phyloP scores from a whole-genome alignment of 495 filamentous ascomycete genomes.

The Halenospora varia region DNA sequence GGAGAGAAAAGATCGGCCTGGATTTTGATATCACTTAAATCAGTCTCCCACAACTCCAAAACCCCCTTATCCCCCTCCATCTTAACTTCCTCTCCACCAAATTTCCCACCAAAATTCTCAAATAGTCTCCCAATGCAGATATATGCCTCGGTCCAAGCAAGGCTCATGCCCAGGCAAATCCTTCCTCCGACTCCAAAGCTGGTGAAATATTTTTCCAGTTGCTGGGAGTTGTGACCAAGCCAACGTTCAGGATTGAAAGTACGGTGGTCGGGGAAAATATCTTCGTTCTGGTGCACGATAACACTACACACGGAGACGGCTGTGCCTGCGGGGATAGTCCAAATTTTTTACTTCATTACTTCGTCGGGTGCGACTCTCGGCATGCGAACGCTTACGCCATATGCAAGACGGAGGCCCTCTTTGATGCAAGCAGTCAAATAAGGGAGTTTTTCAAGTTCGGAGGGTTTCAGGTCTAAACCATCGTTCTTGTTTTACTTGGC shows the following conservation, averaged over 20 bases:
- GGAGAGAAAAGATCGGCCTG: constrained; percentile 6
- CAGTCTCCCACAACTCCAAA: constrained; percentile 14
- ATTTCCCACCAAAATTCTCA: constrained; percentile 19
- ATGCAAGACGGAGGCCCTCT: constrained; percentile 40
- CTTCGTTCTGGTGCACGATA: constrained; percentile 41
- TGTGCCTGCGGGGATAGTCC: constrained; percentile 27
- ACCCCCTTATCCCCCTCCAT: background rate
- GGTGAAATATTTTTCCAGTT: constrained; percentile 38
- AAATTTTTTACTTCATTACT: constrained; percentile 22
- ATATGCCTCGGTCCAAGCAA: constrained; percentile 43
- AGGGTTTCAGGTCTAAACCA: background rate
- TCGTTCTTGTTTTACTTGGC: constrained; percentile 11
- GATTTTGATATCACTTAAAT: constrained; percentile 3
- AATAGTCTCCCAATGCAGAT: constrained; percentile 32
- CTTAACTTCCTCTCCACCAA: background rate
- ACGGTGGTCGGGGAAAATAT: constrained; percentile 41
- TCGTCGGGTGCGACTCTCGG: constrained; percentile 31
- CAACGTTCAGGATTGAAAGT: constrained; percentile 49
- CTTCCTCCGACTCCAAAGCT: constrained; percentile 44
- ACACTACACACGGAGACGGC: constrained; percentile 45
- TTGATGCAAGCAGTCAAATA: constrained; percentile 42
- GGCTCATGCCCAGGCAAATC: constrained; percentile 48
- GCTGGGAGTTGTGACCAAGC: constrained; percentile 25
- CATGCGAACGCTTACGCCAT: constrained; percentile 31
- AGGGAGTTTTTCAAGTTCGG: constrained; percentile 36